Evolutionary conservation across 73 alveolate species (phyloP), one percentile per base, ranked within the genome.

Genomic region (Stentor roeselii): DNA sequence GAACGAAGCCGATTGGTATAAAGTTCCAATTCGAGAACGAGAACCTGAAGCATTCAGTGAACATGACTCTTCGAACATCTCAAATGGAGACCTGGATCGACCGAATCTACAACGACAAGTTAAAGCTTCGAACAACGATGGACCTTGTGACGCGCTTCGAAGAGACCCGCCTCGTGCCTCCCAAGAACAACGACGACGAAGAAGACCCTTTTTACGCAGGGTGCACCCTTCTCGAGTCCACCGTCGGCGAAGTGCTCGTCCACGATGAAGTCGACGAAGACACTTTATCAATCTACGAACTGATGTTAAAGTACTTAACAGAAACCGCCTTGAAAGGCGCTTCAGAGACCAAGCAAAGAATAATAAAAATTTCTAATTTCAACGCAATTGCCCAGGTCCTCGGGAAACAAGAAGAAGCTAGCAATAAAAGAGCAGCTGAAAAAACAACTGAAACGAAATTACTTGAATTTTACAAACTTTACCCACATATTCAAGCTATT

Each of bases 11-110:
- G 3, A 78, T 67, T 60, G 87, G 78, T 36, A 82, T 87, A n/a
- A 89, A 92, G 80, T 92, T 87, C 82, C 87, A 88, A 78, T 92
- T 92, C 77, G 97, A 92, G 83, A 92, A 86, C 39, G 97, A 92
- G 75, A 82, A 91, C 34, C 86, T 93, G 4, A 88, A 83, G 58
- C 96, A 93, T 75, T 42, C 82, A 3, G 89, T 87, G 3, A 89
- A 75, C 42, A 80, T 86, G 75, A 92, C 98, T 11, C 88, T 93
- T 87, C 74, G 98, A 67, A 88, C 90, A 4, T 82, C 90, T 6
- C 82, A 88, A 88, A 88, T 88, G 90, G 93, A 88, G 92, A 95
- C 37, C 34, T 67, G 80, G 37, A 89, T 89, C 27, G 94, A 89
- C 60, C 75, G 94, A 85, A 88, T 89, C 67, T 60, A 85, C 1